phyloP scores from a whole-genome alignment of 2,329 filamentous ascomycete genomes.

The Fusarium sp. region DNA sequence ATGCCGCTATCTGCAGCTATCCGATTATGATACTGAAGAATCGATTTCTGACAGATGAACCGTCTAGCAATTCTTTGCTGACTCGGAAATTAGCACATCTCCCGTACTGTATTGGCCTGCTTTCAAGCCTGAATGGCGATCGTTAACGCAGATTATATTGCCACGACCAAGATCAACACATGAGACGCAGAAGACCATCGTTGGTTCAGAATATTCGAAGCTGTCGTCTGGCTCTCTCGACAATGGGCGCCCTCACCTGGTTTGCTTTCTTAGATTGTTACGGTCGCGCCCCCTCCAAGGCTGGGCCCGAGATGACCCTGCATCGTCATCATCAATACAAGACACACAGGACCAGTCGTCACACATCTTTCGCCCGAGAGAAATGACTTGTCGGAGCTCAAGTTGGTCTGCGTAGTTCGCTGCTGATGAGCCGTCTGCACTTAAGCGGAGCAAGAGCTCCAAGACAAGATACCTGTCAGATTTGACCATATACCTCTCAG shows the following conservation, averaged over 20 bases:
- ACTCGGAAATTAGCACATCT: constrained; percentile 16
- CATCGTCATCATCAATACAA: constrained; percentile 41
- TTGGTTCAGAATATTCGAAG: constrained; percentile 5
- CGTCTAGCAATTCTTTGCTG: constrained; percentile 6
- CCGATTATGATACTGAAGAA: constrained; percentile 36
- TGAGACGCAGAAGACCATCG: constrained; percentile 11
- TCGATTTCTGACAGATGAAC: constrained; percentile 16
- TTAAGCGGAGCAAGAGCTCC: constrained; percentile 41
- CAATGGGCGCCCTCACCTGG: constrained; percentile 7
- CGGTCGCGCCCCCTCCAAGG: constrained; percentile 22
- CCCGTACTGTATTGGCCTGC: constrained; percentile 4
- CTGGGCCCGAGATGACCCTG: constrained; percentile 23
- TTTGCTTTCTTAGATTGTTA: constrained; percentile 8
- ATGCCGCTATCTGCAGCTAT: constrained; percentile 28
- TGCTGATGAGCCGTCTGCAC: constrained; percentile 41
- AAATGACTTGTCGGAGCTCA: constrained; percentile 43
- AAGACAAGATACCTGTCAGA: constrained; percentile 42
- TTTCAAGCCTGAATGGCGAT: constrained; percentile 16
- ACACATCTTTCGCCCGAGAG: constrained; percentile 23
- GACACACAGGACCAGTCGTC: constrained; percentile 41
- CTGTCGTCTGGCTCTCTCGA: constrained; percentile 12
- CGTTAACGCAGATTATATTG: constrained; percentile 13
- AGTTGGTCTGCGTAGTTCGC: constrained; percentile 31
- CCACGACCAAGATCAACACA: constrained; percentile 28
- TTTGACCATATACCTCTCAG: constrained; percentile 20